Evolutionary conservation across 129 eudicot species (phyloP), one percentile per base, ranked within the genome.

Genomic region (Centrapalus pauciflorus): DNA sequence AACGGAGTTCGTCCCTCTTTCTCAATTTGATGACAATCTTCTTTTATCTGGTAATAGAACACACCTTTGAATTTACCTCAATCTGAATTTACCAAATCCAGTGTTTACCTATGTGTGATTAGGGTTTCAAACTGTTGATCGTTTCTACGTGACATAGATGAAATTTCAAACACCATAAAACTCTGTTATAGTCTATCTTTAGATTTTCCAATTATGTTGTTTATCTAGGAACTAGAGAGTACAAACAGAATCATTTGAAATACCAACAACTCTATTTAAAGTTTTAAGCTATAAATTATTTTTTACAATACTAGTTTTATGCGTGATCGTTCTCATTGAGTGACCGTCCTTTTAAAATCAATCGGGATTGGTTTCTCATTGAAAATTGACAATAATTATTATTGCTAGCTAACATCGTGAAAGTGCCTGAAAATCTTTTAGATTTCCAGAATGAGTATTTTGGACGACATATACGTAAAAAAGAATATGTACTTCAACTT

Each of bases 1-100:
- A 12, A 83, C 96, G 3, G 72, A 74, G 27, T 76, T 89, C 62
- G 81, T 94, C 46, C 93, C 96, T 4, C 69, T 89, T 35, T 84
- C 90, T 2, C 78, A 86, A 43, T 89, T 94, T 61, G 85, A 94
- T 38, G 97, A 94, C 26, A 82, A 75, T 63, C 68, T 77, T 35
- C 86, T 94, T 55, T 30, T 86, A 4, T 94, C 97, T 8, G 99
- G 99, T 88, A 68, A 28, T 20, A 20, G 0, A 48, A 21, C 34
- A n/a, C 69, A 24, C 51, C 1, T 45, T 30, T 74, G 66, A 0
- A 23, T 41, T 43, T 29, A n/a, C 21, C 50, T 55, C 38, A 2
- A 10, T 25, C 41, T 55, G 4, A 55, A 5, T 1, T 54, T 59
- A 32, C 5, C 40, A 23, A 55, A 1, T 63, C 8, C 19, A 13